Percentiles rank a stretch among this genome's conserved stretches.
These are phyloP conservation scores for Clitocybe nebularis DNA, from an alignment of 1,284 basidiomycete genomes.

Conservation along the genomic window DNA sequence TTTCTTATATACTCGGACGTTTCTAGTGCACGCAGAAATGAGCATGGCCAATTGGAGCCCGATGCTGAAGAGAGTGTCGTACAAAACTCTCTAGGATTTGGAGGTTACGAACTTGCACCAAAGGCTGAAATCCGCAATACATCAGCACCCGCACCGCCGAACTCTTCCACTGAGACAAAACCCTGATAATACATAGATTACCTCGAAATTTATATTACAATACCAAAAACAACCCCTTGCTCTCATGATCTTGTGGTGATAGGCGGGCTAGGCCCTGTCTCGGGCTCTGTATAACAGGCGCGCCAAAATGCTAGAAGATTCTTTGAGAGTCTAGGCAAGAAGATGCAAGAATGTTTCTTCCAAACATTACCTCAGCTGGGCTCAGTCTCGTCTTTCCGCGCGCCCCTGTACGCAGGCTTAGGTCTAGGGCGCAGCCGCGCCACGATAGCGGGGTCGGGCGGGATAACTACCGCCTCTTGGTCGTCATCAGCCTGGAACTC, in stretches of 20 bases:
- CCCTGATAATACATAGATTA: too few relatives aligned
- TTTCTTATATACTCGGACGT: too few relatives aligned
- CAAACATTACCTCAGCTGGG: background rate
- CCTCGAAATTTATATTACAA: too few relatives aligned
- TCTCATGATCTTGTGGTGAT: too few relatives aligned
- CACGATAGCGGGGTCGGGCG: conserved; percentile 15
- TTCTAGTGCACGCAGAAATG: conserved; percentile 80
- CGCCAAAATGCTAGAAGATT: too few relatives aligned
- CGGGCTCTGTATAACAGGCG: too few relatives aligned
- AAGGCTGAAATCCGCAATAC: conserved; percentile 26
- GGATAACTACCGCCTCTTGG: conserved; percentile 6
- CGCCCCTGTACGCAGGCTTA: conserved; percentile 10
- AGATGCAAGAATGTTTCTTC: too few relatives aligned
- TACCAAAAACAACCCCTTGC: too few relatives aligned
- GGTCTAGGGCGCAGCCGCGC: conserved; percentile 19
- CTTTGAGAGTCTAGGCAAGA: too few relatives aligned
- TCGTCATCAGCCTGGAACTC: conserved; percentile 1
- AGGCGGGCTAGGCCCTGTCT: too few relatives aligned
- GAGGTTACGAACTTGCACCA: conserved; percentile 53
- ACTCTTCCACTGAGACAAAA: too few relatives aligned
- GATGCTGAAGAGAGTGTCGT: conserved; percentile 79
- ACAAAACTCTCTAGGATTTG: conserved; percentile 75
- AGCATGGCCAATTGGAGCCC: conserved; percentile 78
- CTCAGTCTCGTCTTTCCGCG: conserved; percentile 5
- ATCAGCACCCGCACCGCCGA: conserved; percentile 1